Evolutionary conservation across 1,284 basidiomycete genomes (phyloP).

Genomic region (Polyporus tsugae): DNA sequence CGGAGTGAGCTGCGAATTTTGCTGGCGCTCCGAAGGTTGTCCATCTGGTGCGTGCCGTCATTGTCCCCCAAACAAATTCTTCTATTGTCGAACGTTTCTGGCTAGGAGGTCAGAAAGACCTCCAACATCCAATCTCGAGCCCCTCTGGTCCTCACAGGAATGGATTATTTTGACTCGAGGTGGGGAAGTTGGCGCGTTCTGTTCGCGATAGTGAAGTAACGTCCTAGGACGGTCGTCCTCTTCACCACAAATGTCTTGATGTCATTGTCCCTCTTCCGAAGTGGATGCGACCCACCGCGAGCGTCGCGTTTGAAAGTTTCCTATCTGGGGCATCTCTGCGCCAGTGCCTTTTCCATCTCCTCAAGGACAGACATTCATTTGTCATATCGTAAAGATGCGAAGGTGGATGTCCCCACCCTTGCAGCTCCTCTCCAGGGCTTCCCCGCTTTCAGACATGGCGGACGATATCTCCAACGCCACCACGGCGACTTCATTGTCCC

Average conservation of each 20-base stretch:
- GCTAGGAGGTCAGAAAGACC: neutral
- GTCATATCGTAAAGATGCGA: neutral
- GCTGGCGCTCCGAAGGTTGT: neutral
- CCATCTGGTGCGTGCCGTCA: conserved; percentile 2
- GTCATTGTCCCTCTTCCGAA: conserved; percentile 22
- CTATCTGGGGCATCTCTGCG: conserved; percentile 24
- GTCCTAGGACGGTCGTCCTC: conserved; percentile 1
- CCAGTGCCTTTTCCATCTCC: neutral
- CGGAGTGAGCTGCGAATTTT: neutral
- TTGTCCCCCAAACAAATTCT: neutral
- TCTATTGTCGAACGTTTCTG: neutral
- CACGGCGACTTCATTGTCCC: conserved; percentile 11
- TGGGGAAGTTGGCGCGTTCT: neutral
- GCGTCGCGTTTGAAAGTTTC: conserved; percentile 21
- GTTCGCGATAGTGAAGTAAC: neutral
- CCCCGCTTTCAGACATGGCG: conserved; percentile 6
- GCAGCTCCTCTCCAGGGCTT: conserved; percentile 5
- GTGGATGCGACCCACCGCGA: conserved; percentile 16
- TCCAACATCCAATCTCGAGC: neutral
- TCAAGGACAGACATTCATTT: conserved; percentile 5
- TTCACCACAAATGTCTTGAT: conserved; percentile 5
- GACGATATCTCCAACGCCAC: conserved; percentile 7
- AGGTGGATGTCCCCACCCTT: neutral
- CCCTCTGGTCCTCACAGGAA: neutral
- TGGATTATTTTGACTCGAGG: neutral